phyloP scores from a whole-genome alignment of 306 rosid genomes.

The Styphnolobium japonicum region DNA sequence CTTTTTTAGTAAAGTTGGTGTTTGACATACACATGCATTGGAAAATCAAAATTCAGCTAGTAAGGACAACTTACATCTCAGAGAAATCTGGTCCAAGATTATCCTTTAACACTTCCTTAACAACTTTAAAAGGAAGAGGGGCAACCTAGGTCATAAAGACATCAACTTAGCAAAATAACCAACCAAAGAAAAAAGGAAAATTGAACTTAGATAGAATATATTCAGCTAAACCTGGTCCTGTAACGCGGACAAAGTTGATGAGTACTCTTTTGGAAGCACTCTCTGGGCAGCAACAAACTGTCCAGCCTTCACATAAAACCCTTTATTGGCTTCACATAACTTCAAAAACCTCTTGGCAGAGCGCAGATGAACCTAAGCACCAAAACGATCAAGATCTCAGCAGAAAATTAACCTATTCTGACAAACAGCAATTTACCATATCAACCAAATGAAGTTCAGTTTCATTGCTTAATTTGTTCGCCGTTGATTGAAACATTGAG shows the following conservation, averaged over 20 bases:
- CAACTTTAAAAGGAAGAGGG: constrained; percentile 64
- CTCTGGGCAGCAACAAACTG: constrained; percentile 73
- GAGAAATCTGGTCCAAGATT: constrained; percentile 66
- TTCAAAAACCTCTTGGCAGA: constrained; percentile 66
- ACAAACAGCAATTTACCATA: neutral
- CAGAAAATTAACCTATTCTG: neutral
- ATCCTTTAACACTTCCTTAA: constrained; percentile 50
- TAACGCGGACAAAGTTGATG: constrained; percentile 63
- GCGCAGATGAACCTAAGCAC: constrained; percentile 68
- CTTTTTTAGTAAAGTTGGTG: neutral
- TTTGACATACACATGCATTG: neutral
- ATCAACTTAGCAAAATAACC: constrained; percentile 27
- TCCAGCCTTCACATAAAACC: constrained; percentile 93
- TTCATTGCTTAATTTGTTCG: neutral
- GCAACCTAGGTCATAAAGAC: constrained; percentile 58
- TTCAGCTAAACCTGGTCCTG: constrained; percentile 67
- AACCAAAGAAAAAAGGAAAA: neutral
- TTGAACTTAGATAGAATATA: neutral
- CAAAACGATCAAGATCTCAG: constrained; percentile 17
- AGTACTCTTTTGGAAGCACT: constrained; percentile 73
- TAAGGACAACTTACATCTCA: constrained; percentile 55
- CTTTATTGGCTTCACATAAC: constrained; percentile 81
- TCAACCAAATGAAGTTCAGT: neutral
- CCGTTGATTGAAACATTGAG: neutral
- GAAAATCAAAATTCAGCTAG: constrained; percentile 15